phyloP scores from a whole-genome alignment of 164 flowering plant species.

The Berberis thunbergii region DNA sequence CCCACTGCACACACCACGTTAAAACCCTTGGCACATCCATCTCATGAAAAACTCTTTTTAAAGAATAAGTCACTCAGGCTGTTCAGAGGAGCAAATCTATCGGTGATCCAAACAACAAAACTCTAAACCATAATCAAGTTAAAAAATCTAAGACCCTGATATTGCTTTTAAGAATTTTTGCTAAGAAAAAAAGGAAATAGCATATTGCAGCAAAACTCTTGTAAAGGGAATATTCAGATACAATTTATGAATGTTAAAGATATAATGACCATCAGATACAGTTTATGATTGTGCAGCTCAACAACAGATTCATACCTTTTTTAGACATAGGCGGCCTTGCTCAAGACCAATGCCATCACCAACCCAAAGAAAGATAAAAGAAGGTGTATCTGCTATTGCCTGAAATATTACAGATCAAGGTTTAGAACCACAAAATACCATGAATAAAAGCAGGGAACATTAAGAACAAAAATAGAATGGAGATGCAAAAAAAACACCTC shows the following conservation, averaged over 20 bases:
- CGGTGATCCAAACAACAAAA: too few relatives aligned
- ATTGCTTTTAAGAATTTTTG: too few relatives aligned
- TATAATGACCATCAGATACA: too few relatives aligned
- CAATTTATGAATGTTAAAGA: too few relatives aligned
- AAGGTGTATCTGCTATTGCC: constrained; percentile 98
- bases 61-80: neutral
- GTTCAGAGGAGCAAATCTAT: too few relatives aligned
- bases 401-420: constrained; percentile 14
- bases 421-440: neutral
- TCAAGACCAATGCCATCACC: constrained; percentile 99
- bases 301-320: constrained; percentile 48
- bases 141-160: too few relatives aligned
- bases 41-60: neutral
- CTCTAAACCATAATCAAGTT: too few relatives aligned
- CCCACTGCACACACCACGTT: constrained; percentile 62
- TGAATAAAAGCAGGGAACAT: neutral
- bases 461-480: neutral
- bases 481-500: constrained; percentile 43
- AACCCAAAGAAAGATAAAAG: constrained; percentile 98
- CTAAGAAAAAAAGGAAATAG: too few relatives aligned
- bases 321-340: constrained; percentile 93
- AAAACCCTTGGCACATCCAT: neutral
- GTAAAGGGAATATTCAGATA: too few relatives aligned
- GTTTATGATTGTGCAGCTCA: neutral
- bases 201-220: too few relatives aligned